Evolutionary conservation across 192 early-diverging fungal species (phyloP), one percentile per base, ranked within the genome.

Genomic region (Entomortierella lignicola): DNA sequence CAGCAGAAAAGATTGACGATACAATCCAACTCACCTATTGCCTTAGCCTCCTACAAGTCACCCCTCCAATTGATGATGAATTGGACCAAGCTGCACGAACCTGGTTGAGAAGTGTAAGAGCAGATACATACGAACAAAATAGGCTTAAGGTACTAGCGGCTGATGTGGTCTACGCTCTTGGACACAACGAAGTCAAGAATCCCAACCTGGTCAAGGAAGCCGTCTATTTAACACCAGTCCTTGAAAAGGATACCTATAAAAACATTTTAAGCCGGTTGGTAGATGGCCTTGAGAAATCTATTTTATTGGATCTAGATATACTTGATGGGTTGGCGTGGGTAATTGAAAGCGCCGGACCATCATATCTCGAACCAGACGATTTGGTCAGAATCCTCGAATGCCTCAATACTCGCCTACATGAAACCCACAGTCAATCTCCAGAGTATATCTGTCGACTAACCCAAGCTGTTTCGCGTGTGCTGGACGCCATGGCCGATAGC

Each of bases 401-500:
- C 8, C 18, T 66, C 41, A 42, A 42, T 18, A n/a, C 30, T 11
- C 41, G 27, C 25, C 15, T 66, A 54, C 50, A 65, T 7, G 52
- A 8, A 30, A 51, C 63, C 5, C 48, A 51, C 18, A 1, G 15
- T 6, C 60, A 61, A 41, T 61, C 60, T 7, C 20, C 32, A 23
- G 52, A 53, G 10, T 23, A 65, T 34, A 31, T 31, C 6, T 41
- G 37, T 23, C 47, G 51, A 8, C 30, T 65, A n/a, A 65, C 51
- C 6, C 21, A 52, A 17, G 64, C 54, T 4, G 37, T 66, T 17
- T 56, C 64, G 17, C 26, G 11, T 20, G 54, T 66, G 0, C 54
- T 66, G 4, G 64, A 55, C n/a, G 53, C 52, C 54, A 66, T 66
- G 64, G 64, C 54, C 10, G 47, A 47, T 39, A n/a, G 34, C 41